These are phyloP conservation scores for Saccharomycopsis amapae DNA, from an alignment of 805 yeast species.

Conservation along the genomic window DNA sequence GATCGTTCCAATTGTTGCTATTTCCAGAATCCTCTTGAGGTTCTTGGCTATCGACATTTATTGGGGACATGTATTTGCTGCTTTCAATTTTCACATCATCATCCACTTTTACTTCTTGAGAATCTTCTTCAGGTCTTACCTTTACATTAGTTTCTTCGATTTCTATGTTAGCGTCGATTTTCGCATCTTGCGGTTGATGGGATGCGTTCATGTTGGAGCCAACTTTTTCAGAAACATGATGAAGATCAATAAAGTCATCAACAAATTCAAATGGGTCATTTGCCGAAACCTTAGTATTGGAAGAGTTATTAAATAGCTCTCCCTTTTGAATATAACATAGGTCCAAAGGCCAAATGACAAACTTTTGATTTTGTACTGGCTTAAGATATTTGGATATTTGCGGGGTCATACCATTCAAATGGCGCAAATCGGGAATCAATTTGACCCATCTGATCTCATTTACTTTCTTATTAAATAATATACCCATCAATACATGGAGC, in stretches of 20 bases:
- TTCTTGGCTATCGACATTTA: conserved; percentile 1
- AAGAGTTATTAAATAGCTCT: conserved; percentile 1
- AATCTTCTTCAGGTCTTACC: background rate
- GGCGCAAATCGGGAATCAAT: conserved; percentile 59
- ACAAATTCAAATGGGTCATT: conserved; percentile 27
- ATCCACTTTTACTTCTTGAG: background rate
- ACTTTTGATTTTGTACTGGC: conserved; percentile 45
- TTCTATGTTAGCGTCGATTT: background rate
- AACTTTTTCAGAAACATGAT: conserved; percentile 4
- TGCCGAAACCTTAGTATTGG: conserved; percentile 14
- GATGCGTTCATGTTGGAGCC: background rate
- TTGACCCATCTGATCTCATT: conserved; percentile 50
- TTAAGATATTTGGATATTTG: conserved; percentile 48
- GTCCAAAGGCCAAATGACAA: conserved; percentile 66
- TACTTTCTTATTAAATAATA: conserved; percentile 21
- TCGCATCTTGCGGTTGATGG: background rate
- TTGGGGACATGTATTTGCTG: conserved; percentile 19
- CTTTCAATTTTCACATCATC: background rate
- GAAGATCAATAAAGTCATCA: conserved; percentile 25
- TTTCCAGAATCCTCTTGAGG: background rate
- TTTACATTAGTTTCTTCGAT: background rate
- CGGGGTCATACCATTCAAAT: conserved; percentile 63
- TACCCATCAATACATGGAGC: conserved; percentile 21
- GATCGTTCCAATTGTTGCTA: conserved; percentile 25
- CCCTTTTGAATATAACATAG: conserved; percentile 54